phyloP scores from a whole-genome alignment of 768 basidiomycete genomes.

The Phylloporus sp. region DNA sequence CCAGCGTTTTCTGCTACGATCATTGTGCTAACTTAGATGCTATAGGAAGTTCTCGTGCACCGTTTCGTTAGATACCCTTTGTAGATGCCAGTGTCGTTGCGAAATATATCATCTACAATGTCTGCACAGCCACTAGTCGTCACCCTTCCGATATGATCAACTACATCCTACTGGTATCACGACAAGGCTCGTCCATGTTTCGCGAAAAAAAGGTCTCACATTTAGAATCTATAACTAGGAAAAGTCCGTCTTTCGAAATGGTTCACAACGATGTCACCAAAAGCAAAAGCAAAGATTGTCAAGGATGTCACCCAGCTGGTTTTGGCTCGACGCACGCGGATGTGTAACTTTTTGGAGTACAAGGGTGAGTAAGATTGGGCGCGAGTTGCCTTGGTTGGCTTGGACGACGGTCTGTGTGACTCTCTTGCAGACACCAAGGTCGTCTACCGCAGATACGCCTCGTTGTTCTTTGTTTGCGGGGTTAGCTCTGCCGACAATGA shows the following conservation, averaged over 20 bases:
- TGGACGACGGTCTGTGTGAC: not conserved
- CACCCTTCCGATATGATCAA: conserved; percentile 61
- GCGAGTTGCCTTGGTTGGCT: conserved; percentile 17
- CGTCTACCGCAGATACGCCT: conserved; percentile 93
- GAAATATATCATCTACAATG: not conserved
- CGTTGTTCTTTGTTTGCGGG: conserved; percentile 91
- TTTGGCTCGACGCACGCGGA: conserved; percentile 77
- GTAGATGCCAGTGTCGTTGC: not conserved
- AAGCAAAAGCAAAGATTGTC: conserved; percentile 85
- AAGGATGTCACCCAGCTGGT: conserved; percentile 95
- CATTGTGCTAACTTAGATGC: conserved; percentile 10
- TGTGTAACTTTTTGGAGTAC: conserved; percentile 97
- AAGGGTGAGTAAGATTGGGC: conserved; percentile 57
- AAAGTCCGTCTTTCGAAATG: conserved; percentile 95
- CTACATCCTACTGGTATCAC: conserved; percentile 90
- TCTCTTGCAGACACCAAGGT: conserved; percentile 65
- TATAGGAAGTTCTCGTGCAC: not conserved
- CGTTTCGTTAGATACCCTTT: not conserved
- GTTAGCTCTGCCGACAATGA: conserved; percentile 86
- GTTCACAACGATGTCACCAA: conserved; percentile 82
- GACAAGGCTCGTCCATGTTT: conserved; percentile 62
- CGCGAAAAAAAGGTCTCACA: conserved; percentile 8
- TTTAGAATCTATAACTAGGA: conserved; percentile 44
- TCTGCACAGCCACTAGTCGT: conserved; percentile 24
- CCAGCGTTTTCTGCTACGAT: not conserved